Evolutionary conservation across 2,329 filamentous ascomycete genomes (phyloP).

Genomic region (Arthrobotrys musiformis): DNA sequence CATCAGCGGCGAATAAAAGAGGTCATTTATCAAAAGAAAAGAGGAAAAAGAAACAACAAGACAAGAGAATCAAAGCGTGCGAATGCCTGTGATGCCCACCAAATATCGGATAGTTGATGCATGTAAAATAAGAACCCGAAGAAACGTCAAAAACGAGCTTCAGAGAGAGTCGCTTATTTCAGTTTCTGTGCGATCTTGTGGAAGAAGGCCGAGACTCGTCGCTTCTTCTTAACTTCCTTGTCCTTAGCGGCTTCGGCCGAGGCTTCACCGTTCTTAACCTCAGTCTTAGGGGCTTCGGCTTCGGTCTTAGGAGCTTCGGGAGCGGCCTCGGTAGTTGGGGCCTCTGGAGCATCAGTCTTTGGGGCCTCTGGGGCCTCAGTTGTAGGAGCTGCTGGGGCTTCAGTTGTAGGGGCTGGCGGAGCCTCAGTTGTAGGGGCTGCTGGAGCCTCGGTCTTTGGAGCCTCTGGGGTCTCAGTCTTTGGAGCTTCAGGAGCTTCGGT

Average conservation of each 20-base stretch:
- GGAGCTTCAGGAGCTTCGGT: neutral
- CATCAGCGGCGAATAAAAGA: conserved; percentile 43
- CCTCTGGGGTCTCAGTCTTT: neutral
- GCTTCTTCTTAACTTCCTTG: conserved; percentile 53
- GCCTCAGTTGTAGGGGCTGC: neutral
- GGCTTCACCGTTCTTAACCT: conserved; percentile 3
- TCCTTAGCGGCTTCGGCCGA: conserved; percentile 14
- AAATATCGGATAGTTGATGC: conserved; percentile 40
- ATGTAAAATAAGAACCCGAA: conserved; percentile 9
- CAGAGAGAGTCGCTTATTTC: conserved; percentile 29
- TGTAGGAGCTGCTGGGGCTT: neutral
- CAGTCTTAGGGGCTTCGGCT: conserved; percentile 18
- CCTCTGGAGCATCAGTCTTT: neutral
- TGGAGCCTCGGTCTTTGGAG: neutral
- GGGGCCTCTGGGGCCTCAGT: conserved; percentile 1
- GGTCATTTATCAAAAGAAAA: conserved; percentile 17
- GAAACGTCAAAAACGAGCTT: neutral
- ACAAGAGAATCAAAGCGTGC: conserved; percentile 25
- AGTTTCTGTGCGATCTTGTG: conserved; percentile 34
- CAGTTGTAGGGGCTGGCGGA: neutral
- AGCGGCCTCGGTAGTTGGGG: neutral
- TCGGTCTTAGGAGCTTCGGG: neutral
- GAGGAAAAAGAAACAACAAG: neutral
- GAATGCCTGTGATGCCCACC: conserved; percentile 34
- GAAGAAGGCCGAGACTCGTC: conserved; percentile 48